Evolutionary conservation across 2,329 filamentous ascomycete species (phyloP).

Genomic region (Didymellaceae sp.): DNA sequence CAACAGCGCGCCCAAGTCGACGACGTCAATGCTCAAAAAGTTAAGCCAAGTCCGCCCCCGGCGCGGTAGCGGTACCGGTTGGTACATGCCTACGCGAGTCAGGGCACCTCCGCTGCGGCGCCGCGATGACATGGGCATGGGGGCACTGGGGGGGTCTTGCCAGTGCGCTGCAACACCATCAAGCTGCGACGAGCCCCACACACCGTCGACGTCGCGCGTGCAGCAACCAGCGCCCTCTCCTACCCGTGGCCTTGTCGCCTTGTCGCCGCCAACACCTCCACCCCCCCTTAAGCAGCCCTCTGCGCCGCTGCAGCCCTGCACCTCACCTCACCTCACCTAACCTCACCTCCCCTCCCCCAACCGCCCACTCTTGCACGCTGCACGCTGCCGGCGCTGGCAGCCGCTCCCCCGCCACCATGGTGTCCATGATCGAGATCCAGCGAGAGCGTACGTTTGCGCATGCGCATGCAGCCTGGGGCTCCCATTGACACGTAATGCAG

Average conservation of each 20-base stretch:
- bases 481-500: constrained; percentile 52
- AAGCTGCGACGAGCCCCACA: constrained; percentile 30
- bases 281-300: constrained; percentile 1
- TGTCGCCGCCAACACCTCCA: background rate
- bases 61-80: too few species aligned
- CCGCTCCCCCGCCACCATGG: constrained; percentile 67
- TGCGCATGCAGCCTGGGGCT: background rate
- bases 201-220: constrained; percentile 15
- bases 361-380: background rate
- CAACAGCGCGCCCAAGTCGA: constrained; percentile 1
- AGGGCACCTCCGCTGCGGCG: constrained; percentile 3
- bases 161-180: constrained; percentile 24
- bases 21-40: constrained; percentile 35
- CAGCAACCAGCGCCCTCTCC: background rate
- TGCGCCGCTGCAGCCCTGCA: background rate
- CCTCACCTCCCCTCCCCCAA: too few species aligned
- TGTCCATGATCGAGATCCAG: constrained; percentile 86
- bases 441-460: constrained; percentile 65
- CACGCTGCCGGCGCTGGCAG: constrained; percentile 24
- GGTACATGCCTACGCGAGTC: too few species aligned
- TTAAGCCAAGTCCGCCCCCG: constrained; percentile 21
- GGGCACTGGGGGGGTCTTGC: too few species aligned
- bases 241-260: background rate
- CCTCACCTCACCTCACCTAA: too few species aligned
- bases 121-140: constrained; percentile 9